Evolutionary conservation across 176 grass and related monocot species (phyloP), one percentile per base, ranked within the genome.

Genomic region (Musa acuminata): DNA sequence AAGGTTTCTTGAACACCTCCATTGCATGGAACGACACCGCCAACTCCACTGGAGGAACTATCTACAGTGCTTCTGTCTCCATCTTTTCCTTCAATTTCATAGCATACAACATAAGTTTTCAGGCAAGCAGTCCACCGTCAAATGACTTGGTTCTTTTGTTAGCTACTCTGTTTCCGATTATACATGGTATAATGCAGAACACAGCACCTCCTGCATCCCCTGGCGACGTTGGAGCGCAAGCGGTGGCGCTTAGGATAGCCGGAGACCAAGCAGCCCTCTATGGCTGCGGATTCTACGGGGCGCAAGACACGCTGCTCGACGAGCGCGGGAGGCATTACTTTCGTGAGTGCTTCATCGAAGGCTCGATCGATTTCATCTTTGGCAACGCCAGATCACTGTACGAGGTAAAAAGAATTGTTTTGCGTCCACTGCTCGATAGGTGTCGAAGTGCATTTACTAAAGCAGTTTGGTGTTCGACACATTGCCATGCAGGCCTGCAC

Each of bases 361-460:
- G 89, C 6, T 96, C 92, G 67, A 96, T 92, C 35, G 86, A 96
- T 69, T 96, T 96, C 86, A 91, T 96, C 80, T 91, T 90, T 75
- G 92, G 92, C 71, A 89, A 91, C 73, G 92, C 58, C 10, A 81
- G 84, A 16, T 92, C 92, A 0, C 82, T 96, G 69, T 96, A 89
- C 62, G 59, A 82, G 80, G 81, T 83, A 72, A 52, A 24, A 11
- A 13, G 72, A 49, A 50, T 17, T 13, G 12, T 11, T 12, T 43
- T 43, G 20, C 9, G 4, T 68, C 65, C 12, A 24, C 24, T 5
- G 20, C 1, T 0, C 21, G 10, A 2, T 22, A 43, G 20, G 57
- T 6, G 20, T 1, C 14, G 2, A 5, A 62, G 17, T 14, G 13
- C 14, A 17, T 21, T 62, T 12, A 24, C n/a, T n/a, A n/a, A n/a